These are phyloP conservation scores for Cladosporium sp. DNA, from an alignment of 2,329 filamentous ascomycete species.

Conservation along the genomic window DNA sequence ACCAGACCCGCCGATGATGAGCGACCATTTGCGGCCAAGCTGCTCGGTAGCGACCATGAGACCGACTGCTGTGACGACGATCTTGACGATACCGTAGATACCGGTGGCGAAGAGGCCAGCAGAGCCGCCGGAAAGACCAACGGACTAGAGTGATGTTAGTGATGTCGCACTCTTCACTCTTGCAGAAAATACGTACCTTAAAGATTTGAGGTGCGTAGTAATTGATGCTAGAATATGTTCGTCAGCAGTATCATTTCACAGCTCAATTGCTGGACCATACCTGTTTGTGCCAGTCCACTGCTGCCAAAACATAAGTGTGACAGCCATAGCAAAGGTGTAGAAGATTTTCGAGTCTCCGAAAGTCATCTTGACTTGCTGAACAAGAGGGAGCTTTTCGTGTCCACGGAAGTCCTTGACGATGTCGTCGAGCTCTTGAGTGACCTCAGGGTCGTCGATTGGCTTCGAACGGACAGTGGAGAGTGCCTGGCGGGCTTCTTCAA, in stretches of 20 bases:
- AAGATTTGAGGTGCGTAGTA: slow-evolving; percentile 46
- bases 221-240: slow-evolving; percentile 28
- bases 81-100: slow-evolving; percentile 46
- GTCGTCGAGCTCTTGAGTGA: slow-evolving; percentile 40
- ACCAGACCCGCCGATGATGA: slow-evolving; percentile 39
- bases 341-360: slow-evolving; percentile 37
- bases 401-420: slow-evolving; percentile 43
- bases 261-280: neutral
- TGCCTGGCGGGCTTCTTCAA: slow-evolving; percentile 41
- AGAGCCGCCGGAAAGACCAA: slow-evolving; percentile 37
- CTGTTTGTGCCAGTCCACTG: slow-evolving; percentile 18
- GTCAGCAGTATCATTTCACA: neutral
- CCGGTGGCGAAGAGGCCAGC: slow-evolving; percentile 43
- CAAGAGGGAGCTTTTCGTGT: slow-evolving; percentile 38
- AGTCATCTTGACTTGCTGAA: slow-evolving; percentile 35
- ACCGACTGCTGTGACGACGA: slow-evolving; percentile 40
- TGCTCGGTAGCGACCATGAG: slow-evolving; percentile 45
- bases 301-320: slow-evolving; percentile 44
- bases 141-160: slow-evolving; percentile 17
- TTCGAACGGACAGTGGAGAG: slow-evolving; percentile 37
- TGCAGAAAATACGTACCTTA: slow-evolving; percentile 13
- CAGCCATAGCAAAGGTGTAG: slow-evolving; percentile 39
- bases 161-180: too few species aligned
- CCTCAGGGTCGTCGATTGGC: slow-evolving; percentile 31
- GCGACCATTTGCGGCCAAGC: slow-evolving; percentile 42